Percentiles rank a stretch among this genome's conserved stretches.
Conservation (phyloP, 345 rosid species). For the thale cress (Arabidopsis thaliana) region DNA sequence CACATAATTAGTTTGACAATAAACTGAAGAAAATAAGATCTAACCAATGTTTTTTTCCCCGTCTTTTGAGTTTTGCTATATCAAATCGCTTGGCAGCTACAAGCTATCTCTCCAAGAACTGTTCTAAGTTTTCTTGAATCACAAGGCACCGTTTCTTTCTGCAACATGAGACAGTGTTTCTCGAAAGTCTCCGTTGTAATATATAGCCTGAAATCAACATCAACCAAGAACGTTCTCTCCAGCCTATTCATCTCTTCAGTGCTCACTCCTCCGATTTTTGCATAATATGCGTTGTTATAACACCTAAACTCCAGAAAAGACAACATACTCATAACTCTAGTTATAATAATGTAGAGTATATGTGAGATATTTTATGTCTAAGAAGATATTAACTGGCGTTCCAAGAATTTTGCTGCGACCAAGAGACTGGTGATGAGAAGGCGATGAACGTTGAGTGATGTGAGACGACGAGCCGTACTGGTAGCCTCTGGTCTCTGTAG, state of each 20-base stretch:
- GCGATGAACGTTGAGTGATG: conserved; percentile 54
- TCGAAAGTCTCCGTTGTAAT: conserved; percentile 47
- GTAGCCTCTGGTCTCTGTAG: conserved; percentile 34
- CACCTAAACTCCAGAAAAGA: conserved; percentile 33
- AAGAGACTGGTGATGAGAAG: conserved; percentile 52
- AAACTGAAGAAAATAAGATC: neutral
- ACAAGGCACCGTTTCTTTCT: conserved; percentile 39
- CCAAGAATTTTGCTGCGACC: conserved; percentile 53
- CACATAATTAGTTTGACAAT: neutral
- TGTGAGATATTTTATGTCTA: conserved; percentile 11
- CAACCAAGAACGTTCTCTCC: conserved; percentile 50
- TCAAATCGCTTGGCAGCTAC: conserved; percentile 42
- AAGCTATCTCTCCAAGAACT: conserved; percentile 35
- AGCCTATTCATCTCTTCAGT: conserved; percentile 51
- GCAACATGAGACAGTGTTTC: conserved; percentile 45
- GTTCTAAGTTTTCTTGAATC: conserved; percentile 27
- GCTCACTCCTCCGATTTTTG: conserved; percentile 57
- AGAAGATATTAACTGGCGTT: conserved; percentile 46
- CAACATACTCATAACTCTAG: neutral
- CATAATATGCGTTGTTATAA: conserved; percentile 51
- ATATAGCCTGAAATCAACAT: conserved; percentile 49
- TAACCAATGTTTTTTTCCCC: neutral
- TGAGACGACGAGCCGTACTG: conserved; percentile 35
- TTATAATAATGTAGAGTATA: neutral
- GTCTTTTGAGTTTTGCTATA: neutral